Evolutionary conservation across 2,329 filamentous ascomycete species (phyloP).

Genomic region (Pyrenochaeta sp.): DNA sequence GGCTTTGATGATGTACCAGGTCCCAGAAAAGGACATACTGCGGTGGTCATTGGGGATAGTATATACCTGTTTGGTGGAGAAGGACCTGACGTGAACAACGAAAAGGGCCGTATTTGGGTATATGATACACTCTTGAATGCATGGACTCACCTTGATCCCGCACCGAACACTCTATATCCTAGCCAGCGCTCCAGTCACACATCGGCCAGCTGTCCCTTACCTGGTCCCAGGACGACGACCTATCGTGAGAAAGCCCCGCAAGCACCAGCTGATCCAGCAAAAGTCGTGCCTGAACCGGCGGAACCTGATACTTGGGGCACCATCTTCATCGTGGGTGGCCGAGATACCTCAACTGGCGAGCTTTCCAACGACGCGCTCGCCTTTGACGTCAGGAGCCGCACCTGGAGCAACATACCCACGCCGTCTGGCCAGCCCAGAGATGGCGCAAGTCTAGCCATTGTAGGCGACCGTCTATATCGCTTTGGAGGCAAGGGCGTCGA

Average conservation of each 20-base stretch:
- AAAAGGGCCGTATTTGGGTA: conserved; percentile 54
- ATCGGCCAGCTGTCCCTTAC: conserved; percentile 49
- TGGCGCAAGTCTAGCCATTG: conserved; percentile 54
- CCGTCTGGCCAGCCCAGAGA: conserved; percentile 49
- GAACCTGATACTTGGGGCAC: conserved; percentile 55
- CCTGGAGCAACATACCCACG: conserved; percentile 60
- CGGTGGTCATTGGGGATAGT: conserved; percentile 52
- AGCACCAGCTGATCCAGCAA: conserved; percentile 50
- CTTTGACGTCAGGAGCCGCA: conserved; percentile 58
- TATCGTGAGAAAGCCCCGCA: conserved; percentile 47
- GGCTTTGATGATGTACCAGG: conserved; percentile 46
- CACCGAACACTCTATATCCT: conserved; percentile 31
- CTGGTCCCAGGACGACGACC: conserved; percentile 42
- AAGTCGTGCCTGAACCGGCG: conserved; percentile 51
- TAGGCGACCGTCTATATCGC: conserved; percentile 56
- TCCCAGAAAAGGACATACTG: conserved; percentile 51
- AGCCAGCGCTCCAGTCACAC: conserved; percentile 46
- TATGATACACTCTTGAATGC: conserved; percentile 51
- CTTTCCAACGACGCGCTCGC: conserved; percentile 58
- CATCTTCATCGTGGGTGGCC: conserved; percentile 61
- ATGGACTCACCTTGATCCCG: conserved; percentile 52
- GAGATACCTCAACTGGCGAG: conserved; percentile 22
- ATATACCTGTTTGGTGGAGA: conserved; percentile 57
- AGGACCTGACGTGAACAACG: conserved; percentile 29
- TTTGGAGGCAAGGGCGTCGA: conserved; percentile 48